Base-by-base conservation (phyloP, 1,284 basidiomycete genomes). In the Apiotrichum gamsii region DNA sequence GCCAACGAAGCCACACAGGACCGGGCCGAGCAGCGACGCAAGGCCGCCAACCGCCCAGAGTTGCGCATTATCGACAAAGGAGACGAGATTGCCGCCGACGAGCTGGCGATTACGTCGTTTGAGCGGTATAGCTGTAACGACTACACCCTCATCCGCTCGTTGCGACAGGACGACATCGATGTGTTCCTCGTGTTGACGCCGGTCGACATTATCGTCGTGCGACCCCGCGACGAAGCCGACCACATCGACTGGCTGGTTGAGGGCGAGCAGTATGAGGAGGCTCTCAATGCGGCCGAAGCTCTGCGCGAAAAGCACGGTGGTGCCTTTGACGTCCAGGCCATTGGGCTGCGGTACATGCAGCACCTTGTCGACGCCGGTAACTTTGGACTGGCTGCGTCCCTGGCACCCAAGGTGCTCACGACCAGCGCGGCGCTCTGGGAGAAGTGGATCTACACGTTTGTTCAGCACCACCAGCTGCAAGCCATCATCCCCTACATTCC, bases 191-290 rank as follows among this genome's bases (percentile, higher is more conserved):
- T 93, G 30, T 86, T 96, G 19, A 88, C 85, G 54, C 95, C 94
- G 1, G 78, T 81, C 57, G 90, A 93, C 60, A 73, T 97, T 24
- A 83, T 97, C 30, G 73, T 91, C 3, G 91, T 90, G 4, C 80
- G 82, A 55, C 84, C 87, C 19, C 77, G 95, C 46, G 93, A 96
- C 73, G 80, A 81, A 63, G 80, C 82, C 59, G 95, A 99, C 69
- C 91, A 95, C 64, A 82, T 98, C 38, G 77, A 81, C 11, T 99
- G 94, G 94, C 75, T 99, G 15, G 83, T 97, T 15, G 89, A 96
- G 62, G 78, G 82, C 53, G 77, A 81, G 64, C 74, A 82, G 51
- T 98, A 90, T 63, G 87, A 91, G 58, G 90, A 95, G 62, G 95
- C 95, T 0, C 74, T 98, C 51, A 80, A 79, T 21, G 83, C 83